Percentiles rank a stretch among this genome's conserved stretches.
phyloP scores from a whole-genome alignment of 2,329 filamentous ascomycete genomes.

The Xylaria sp. region DNA sequence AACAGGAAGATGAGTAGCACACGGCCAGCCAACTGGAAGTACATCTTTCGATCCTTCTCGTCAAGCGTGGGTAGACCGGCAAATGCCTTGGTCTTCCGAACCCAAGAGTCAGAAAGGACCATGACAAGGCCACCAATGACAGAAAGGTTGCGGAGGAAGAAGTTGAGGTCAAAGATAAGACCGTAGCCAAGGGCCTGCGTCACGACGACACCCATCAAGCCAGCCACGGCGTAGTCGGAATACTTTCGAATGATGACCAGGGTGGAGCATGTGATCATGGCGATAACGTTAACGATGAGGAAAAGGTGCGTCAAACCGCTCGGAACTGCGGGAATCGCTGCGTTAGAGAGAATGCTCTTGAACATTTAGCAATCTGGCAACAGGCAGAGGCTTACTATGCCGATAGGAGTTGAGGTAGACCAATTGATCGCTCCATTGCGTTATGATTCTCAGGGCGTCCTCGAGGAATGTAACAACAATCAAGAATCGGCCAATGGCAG shows the following conservation, averaged over 20 bases:
- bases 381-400: slow-evolving; percentile 72
- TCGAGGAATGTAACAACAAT: slow-evolving; percentile 99
- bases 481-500: slow-evolving; percentile 93
- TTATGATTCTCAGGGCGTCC: slow-evolving; percentile 94
- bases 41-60: slow-evolving; percentile 99
- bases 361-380: neutral
- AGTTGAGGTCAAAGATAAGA: slow-evolving; percentile 98
- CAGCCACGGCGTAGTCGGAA: slow-evolving; percentile 90
- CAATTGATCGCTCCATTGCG: slow-evolving; percentile 96
- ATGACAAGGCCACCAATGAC: slow-evolving; percentile 97
- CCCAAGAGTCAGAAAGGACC: slow-evolving; percentile 98
- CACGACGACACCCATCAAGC: slow-evolving; percentile 89
- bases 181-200: slow-evolving; percentile 96
- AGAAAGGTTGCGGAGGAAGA: slow-evolving; percentile 98
- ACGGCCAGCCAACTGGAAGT: slow-evolving; percentile 96
- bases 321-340: slow-evolving; percentile 70
- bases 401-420: slow-evolving; percentile 92
- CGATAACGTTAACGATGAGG: slow-evolving; percentile 87
- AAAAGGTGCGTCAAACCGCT: slow-evolving; percentile 90
- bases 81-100: slow-evolving; percentile 96
- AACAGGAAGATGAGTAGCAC: slow-evolving; percentile 98
- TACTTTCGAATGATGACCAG: slow-evolving; percentile 93
- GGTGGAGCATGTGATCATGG: slow-evolving; percentile 83
- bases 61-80: slow-evolving; percentile 93
- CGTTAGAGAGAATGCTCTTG: slow-evolving; percentile 38